phyloP scores from a whole-genome alignment of 176 grass and related monocot species.

The Lolium multiflorum region DNA sequence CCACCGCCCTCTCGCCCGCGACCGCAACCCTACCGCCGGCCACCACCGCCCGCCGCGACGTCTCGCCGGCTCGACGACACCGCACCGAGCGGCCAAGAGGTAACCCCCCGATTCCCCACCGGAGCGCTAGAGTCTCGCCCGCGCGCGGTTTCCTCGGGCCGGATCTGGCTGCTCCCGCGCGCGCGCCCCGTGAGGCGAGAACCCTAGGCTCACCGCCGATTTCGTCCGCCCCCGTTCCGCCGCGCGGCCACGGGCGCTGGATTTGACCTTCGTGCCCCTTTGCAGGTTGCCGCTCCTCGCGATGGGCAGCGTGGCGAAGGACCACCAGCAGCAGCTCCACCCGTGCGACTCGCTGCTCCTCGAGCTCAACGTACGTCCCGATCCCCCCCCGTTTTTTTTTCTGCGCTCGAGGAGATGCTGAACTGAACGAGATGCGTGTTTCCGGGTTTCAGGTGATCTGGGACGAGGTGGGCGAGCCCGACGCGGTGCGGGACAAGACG shows the following conservation, averaged over 20 bases:
- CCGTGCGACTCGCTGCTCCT: conserved; percentile 73
- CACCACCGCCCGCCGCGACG: background rate
- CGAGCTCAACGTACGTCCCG: conserved; percentile 67
- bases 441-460: conserved; percentile 70
- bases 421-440: background rate
- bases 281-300: conserved; percentile 33
- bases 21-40: background rate
- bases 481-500: conserved; percentile 62
- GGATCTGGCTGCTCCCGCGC: conserved; percentile 1
- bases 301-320: conserved; percentile 60
- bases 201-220: conserved; percentile 30
- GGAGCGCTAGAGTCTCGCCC: background rate
- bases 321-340: conserved; percentile 66
- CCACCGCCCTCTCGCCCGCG: background rate
- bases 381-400: background rate
- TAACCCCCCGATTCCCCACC: background rate
- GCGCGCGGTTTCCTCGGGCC: conserved; percentile 29
- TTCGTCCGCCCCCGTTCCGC: background rate
- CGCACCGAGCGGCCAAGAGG: conserved; percentile 43
- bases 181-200: background rate
- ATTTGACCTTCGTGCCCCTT: conserved; percentile 40
- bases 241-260: background rate
- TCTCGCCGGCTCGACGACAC: conserved; percentile 1
- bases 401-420: background rate
- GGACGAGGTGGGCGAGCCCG: conserved; percentile 84